Evolutionary conservation across 2,329 filamentous ascomycete genomes (phyloP), one percentile per base, ranked within the genome.

Genomic region (Cadophora luteo-olivacea): DNA sequence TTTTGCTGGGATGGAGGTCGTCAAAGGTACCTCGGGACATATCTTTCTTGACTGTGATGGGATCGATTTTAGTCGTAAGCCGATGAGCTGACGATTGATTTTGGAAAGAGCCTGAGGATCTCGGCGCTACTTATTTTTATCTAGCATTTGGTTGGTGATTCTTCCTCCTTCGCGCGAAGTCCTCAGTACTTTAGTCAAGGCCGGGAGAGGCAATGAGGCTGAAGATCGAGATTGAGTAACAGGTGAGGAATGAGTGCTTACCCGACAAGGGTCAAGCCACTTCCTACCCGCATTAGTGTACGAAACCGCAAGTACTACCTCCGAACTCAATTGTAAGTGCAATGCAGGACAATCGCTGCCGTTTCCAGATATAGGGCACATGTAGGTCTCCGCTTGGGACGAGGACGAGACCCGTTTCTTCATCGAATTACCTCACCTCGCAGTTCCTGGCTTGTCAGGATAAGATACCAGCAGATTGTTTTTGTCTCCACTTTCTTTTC

Each of bases 401-500:
- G 1, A 29, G 25, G 3, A 25, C 16, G 51, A n/a, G 51, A 19
- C 55, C 33, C 33, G 24, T 48, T 61, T 61, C 57, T 61, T 61
- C 52, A 22, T 14, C 54, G 4, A 11, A 36, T 58, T 24, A 58
- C 29, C 52, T 22, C 32, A 36, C 33, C 33, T 36, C 33, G 11
- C 33, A 36, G 33, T 55, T 32, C 52, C 32, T n/a, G 52, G 32
- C 29, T 33, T 57, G 4, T 19, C 22, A 29, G 36, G 29, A 29
- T 24, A 29, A 52, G 49, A 58, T 58, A 58, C 33, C 55, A n/a
- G n/a, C 32, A 38, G 24, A 25, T n/a, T 24, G 16, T 38, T 4
- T 48, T 48, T n/a, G 45, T 58, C 55, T 38, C 55, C 57, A 61
- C 57, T n/a, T 36, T 48, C 33, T 25, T 57, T 45, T 61, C 38